Evolutionary conservation across 2,329 filamentous ascomycete species (phyloP), one percentile per base, ranked within the genome.

Genomic region (Dactylellina drechsleri): DNA sequence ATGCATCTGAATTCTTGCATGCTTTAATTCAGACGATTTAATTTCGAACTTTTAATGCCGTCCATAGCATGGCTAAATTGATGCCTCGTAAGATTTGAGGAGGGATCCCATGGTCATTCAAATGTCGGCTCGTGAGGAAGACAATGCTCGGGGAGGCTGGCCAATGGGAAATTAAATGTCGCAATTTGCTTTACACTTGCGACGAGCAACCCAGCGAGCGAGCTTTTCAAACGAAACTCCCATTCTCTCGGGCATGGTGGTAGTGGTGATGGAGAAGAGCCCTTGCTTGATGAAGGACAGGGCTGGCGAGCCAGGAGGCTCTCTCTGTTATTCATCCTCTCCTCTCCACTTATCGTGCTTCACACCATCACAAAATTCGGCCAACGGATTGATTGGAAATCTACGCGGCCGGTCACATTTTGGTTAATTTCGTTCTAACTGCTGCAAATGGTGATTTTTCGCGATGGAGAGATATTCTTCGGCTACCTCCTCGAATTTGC

Each of bases 161-260:
- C 71, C 64, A 75, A 75, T 75, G 71, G 71, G 71, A 75, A 75
- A 75, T 75, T 75, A 75, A 75, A 75, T 75, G 71, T 75, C 71
- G 71, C 71, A 75, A 75, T 75, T 68, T 68, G 26, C 26, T 74
- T 65, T 58, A 26, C 50, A 66, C 40, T 52, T 43, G 43, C 43
- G 26, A 41, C 26, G 31, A 36, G 31, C 31, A 10, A 36, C 31
- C 31, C 31, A 36, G 31, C 31, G 31, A 36, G 31, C 31, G 43
- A 18, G 43, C 43, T 18, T 10, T 47, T 18, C 23, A 8, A 16
- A 18, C 16, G 40, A 13, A 15, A 43, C 31, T 53, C 66, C 23
- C 61, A 66, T 58, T 58, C 52, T 45, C 62, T 67, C 52, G 71
- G 64, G 59, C 57, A 54, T 57, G 54, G 58, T 47, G 31, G 31